Percentiles rank a stretch among this genome's conserved stretches.
Conservation (phyloP, 345 rosid species). For the Mercurialis annua region DNA sequence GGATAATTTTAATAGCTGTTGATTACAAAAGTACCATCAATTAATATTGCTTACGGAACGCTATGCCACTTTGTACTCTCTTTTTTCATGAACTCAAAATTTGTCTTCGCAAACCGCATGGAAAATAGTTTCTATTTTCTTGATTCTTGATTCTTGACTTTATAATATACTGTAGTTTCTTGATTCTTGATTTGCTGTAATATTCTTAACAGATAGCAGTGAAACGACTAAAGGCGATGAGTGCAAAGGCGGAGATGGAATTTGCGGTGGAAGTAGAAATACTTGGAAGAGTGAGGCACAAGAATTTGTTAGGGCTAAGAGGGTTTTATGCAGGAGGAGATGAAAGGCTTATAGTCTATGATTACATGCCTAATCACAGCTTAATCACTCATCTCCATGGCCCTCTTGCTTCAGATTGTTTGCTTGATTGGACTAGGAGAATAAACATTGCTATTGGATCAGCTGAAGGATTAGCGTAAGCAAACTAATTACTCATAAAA, state of each 20-base stretch:
- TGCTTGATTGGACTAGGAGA: constrained; percentile 59
- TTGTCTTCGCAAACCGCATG: too few species aligned
- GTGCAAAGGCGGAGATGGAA: constrained; percentile 65
- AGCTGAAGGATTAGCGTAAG: constrained; percentile 67
- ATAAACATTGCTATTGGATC: constrained; percentile 53
- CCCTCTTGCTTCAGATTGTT: constrained; percentile 47
- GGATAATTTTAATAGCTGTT: not conserved
- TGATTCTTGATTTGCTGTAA: too few species aligned
- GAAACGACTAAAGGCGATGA: constrained; percentile 62
- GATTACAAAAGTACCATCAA: too few species aligned
- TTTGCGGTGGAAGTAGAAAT: constrained; percentile 75
- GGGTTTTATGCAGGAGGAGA: constrained; percentile 67
- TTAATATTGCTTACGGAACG: too few species aligned
- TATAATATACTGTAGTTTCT: too few species aligned
- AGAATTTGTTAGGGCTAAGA: constrained; percentile 54
- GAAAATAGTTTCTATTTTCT: too few species aligned
- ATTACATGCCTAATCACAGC: constrained; percentile 73
- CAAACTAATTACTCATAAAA: not conserved
- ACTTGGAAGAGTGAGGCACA: constrained; percentile 65
- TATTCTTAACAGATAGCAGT: constrained; percentile 81
- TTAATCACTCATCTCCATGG: constrained; percentile 65
- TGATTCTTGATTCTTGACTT: too few species aligned
- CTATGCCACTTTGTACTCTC: too few species aligned
- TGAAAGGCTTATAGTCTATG: constrained; percentile 64
- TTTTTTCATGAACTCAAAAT: too few species aligned